These are phyloP conservation scores for Debaryomyces coudertii DNA, from an alignment of 1,139 yeast genomes.

Conservation along the genomic window DNA sequence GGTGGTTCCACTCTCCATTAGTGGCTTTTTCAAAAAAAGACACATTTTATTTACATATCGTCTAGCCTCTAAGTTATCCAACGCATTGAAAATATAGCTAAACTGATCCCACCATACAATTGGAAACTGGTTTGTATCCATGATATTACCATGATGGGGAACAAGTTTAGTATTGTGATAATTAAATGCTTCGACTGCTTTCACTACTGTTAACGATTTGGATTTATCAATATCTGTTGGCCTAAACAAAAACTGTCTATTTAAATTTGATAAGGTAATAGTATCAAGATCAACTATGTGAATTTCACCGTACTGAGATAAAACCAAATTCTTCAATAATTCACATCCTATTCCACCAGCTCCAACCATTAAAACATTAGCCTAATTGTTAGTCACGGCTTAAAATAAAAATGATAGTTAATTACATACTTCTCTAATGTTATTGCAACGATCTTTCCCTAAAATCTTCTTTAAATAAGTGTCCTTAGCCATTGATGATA, in stretches of 20 bases:
- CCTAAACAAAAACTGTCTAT: slow-evolving; percentile 89
- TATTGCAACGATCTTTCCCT: slow-evolving; percentile 38
- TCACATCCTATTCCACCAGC: slow-evolving; percentile 99
- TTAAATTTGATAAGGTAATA: slow-evolving; percentile 86
- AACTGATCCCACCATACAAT: slow-evolving; percentile 82
- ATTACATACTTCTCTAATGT: slow-evolving; percentile 27
- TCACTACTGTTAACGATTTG: slow-evolving; percentile 79
- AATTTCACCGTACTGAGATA: slow-evolving; percentile 85
- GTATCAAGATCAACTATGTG: slow-evolving; percentile 95
- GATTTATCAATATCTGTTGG: slow-evolving; percentile 85
- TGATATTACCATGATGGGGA: slow-evolving; percentile 87
- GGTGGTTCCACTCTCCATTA: slow-evolving; percentile 93
- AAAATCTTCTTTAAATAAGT: slow-evolving; percentile 47
- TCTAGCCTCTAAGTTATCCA: slow-evolving; percentile 92
- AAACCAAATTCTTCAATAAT: slow-evolving; percentile 77
- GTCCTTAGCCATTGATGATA: slow-evolving; percentile 38
- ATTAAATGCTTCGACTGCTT: slow-evolving; percentile 80
- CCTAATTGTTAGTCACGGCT: slow-evolving; percentile 13
- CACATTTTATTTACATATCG: slow-evolving; percentile 85
- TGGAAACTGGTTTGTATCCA: slow-evolving; percentile 74
- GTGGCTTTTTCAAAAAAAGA: slow-evolving; percentile 69
- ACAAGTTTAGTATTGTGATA: slow-evolving; percentile 65
- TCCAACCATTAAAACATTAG: slow-evolving; percentile 87
- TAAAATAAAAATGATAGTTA: neutral
- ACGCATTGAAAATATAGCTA: slow-evolving; percentile 81